phyloP scores from a whole-genome alignment of 768 basidiomycete genomes.

The Tricholoma matsutake region DNA sequence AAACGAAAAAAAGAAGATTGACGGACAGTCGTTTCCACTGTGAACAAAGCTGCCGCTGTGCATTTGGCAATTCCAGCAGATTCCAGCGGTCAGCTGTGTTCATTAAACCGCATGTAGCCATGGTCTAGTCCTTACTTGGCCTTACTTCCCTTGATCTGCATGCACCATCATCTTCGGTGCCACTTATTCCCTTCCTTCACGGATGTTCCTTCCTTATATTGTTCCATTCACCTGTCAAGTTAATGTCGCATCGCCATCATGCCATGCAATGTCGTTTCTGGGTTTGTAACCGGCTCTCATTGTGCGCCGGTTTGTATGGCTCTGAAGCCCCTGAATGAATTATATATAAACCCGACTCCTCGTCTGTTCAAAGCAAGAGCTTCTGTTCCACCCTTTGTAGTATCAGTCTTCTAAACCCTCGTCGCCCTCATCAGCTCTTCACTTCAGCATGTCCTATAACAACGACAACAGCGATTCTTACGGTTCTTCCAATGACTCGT shows the following conservation, averaged over 20 bases:
- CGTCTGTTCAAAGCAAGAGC: not conserved
- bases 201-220: too few relatives aligned
- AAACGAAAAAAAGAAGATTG: too few relatives aligned
- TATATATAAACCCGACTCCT: not conserved
- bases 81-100: not conserved
- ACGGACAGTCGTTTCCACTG: too few relatives aligned
- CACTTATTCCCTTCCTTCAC: not conserved
- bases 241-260: not conserved
- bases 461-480: slow-evolving; percentile 9
- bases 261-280: too few relatives aligned
- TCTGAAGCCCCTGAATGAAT: not conserved
- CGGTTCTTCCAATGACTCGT: too few relatives aligned
- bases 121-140: not conserved
- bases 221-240: not conserved
- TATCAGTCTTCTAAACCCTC: not conserved
- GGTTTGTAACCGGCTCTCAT: too few relatives aligned
- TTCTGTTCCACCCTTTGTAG: too few relatives aligned
- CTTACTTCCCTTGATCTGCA: too few relatives aligned
- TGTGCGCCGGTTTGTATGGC: too few relatives aligned
- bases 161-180: not conserved
- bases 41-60: not conserved
- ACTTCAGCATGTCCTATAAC: slow-evolving; percentile 21
- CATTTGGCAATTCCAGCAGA: not conserved
- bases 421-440: not conserved
- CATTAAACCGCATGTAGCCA: not conserved